A percentile compares a stretch with the other conserved stretches of the same genome.
These are phyloP conservation scores for Medicago truncatula DNA, from an alignment of 306 rosid genomes.

Conservation along the genomic window DNA sequence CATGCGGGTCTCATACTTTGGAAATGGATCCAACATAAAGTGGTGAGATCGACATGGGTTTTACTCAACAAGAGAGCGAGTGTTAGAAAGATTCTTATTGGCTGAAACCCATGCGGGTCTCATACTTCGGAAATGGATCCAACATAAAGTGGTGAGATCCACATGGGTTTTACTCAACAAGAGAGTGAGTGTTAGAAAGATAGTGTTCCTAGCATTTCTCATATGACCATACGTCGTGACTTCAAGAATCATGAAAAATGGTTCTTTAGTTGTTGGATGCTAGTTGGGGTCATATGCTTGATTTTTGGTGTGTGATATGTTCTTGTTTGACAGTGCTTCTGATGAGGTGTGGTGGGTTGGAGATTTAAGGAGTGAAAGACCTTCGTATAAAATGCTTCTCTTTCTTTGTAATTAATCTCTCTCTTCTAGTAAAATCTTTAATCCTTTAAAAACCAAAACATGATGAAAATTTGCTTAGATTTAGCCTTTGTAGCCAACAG, in stretches of 20 bases:
- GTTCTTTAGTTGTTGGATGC: neutral
- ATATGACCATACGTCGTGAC: too few species aligned
- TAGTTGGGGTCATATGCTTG: constrained; percentile 26
- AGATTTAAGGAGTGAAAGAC: constrained; percentile 9
- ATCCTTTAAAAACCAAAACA: neutral
- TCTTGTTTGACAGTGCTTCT: constrained; percentile 7
- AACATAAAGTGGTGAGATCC: too few species aligned
- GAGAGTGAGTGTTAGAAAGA: too few species aligned
- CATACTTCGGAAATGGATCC: too few species aligned
- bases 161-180: too few species aligned
- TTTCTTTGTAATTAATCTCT: constrained; percentile 2
- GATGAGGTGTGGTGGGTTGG: neutral
- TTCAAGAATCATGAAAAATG: neutral
- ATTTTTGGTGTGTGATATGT: constrained; percentile 6
- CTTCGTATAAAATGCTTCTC: constrained; percentile 9
- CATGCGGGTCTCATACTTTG: too few species aligned
- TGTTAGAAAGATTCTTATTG: too few species aligned
- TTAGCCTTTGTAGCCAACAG: neutral
- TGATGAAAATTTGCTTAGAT: neutral
- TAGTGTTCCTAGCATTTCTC: too few species aligned
- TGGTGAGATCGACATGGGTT: too few species aligned
- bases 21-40: too few species aligned
- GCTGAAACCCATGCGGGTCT: too few species aligned
- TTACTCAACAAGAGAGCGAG: too few species aligned
- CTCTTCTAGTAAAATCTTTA: neutral